A percentile compares a stretch with the other conserved stretches of the same genome.
These are phyloP conservation scores for Gastrolobium villosum DNA, from an alignment of 306 rosid species.

Conservation along the genomic window DNA sequence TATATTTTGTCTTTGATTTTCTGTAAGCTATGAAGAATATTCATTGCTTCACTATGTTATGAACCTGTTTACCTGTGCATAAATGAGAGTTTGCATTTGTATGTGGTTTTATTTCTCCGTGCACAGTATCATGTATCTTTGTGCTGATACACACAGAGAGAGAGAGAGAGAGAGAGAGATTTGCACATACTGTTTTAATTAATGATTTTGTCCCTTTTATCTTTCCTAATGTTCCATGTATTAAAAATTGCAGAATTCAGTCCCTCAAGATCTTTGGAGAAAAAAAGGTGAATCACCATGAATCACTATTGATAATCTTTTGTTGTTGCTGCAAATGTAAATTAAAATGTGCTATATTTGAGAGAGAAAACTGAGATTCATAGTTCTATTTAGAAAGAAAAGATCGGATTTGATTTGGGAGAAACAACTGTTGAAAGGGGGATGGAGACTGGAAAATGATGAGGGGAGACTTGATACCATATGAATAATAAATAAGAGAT, in stretches of 20 bases:
- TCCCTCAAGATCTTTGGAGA: constrained; percentile 72
- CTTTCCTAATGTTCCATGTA: constrained; percentile 52
- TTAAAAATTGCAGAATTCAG: constrained; percentile 73
- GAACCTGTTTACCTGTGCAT: constrained; percentile 36
- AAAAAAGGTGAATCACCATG: constrained; percentile 59
- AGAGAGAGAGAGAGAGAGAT: neutral
- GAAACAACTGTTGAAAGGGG: constrained; percentile 25
- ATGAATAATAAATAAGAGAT: constrained; percentile 27
- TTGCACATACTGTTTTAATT: constrained; percentile 32
- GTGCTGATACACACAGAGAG: neutral
- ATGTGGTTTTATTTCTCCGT: constrained; percentile 15
- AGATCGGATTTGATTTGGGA: constrained; percentile 9
- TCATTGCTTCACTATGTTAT: constrained; percentile 24
- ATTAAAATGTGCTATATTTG: constrained; percentile 32
- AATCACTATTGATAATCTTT: constrained; percentile 32
- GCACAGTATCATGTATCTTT: constrained; percentile 21
- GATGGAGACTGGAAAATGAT: constrained; percentile 25
- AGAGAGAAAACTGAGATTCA: constrained; percentile 14
- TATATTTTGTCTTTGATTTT: constrained; percentile 24
- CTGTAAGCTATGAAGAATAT: constrained; percentile 31
- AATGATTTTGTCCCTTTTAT: constrained; percentile 35
- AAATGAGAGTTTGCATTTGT: constrained; percentile 28
- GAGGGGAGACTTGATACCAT: neutral
- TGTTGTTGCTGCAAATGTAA: constrained; percentile 9
- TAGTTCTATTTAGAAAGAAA: constrained; percentile 26